These are phyloP conservation scores for Saccharum officinarum DNA, from an alignment of 176 grass and related monocot species.

Conservation along the genomic window DNA sequence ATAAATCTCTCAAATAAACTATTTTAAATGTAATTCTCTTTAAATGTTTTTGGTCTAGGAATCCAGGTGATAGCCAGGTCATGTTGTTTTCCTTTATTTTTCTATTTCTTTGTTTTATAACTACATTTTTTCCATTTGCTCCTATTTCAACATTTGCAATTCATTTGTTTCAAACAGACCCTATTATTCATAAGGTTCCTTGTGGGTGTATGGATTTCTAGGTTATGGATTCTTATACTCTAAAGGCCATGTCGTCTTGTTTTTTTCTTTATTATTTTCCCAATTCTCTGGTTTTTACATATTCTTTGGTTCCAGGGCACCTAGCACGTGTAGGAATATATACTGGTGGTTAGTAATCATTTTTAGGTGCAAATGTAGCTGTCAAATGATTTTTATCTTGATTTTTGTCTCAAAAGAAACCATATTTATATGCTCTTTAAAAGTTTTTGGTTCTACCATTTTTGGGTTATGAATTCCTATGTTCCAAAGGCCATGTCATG, in stretches of 20 bases:
- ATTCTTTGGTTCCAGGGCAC: neutral
- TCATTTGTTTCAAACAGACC: too few species aligned
- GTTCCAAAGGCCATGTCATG: too few species aligned
- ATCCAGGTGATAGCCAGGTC: too few species aligned
- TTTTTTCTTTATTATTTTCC: too few species aligned
- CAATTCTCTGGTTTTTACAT: too few species aligned
- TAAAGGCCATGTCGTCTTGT: neutral
- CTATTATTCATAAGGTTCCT: slow-evolving; percentile 31
- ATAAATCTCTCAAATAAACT: neutral
- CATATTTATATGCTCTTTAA: too few species aligned
- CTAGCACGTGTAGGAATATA: slow-evolving; percentile 30
- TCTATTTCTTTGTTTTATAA: neutral
- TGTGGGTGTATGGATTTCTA: neutral
- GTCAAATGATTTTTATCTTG: neutral
- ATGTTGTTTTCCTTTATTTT: neutral
- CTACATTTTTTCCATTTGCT: neutral
- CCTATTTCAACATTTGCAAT: neutral
- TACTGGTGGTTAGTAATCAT: slow-evolving; percentile 24
- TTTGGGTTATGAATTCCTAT: too few species aligned
- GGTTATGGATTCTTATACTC: neutral
- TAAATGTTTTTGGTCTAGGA: neutral
- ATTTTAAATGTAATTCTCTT: neutral
- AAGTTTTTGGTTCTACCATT: too few species aligned
- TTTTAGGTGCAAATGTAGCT: slow-evolving; percentile 8
- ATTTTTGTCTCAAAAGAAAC: neutral